Evolutionary conservation across 2,329 filamentous ascomycete species (phyloP), one percentile per base, ranked within the genome.

Genomic region (Myriosclerotinia scirpicola): DNA sequence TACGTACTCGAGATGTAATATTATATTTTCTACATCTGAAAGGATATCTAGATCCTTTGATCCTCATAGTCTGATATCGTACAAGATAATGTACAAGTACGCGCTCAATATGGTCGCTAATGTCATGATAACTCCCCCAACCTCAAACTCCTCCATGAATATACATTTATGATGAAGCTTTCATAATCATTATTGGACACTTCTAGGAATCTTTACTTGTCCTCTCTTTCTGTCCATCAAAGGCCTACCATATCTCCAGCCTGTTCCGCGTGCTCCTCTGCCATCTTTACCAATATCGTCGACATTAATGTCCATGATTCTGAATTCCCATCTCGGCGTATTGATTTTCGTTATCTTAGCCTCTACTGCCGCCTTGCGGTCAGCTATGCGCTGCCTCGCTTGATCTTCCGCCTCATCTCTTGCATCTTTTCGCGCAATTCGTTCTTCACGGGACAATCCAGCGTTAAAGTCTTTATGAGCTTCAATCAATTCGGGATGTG

Each of bases 201-300:
- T 83, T 46, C 84, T 88, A 30, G 88, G 87, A 74, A 90, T 90
- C 82, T 90, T 90, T 79, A 88, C 78, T 75, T 84, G 74, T n/a
- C 85, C 87, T 72, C 83, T 84, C 78, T 83, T 85, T 66, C 88
- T 82, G 74, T 90, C 88, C 73, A 85, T 81, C 69, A 81, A 80
- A 14, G 88, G 87, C 68, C 82, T 82, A 68, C 88, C 88, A 71
- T 90, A 90, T 68, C 86, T 80, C 82, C 83, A 87, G 26, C 88
- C 88, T 2, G 85, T 81, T 15, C 80, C 86, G 36, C 76, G 77
- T 46, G 79, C 77, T 5, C 82, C 79, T 67, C 83, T 81, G 30
- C 87, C 87, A 60, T 82, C 77, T 30, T 76, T 78, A 42, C 87
- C 87, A 3, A 82, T 84, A 65, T 81, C 79, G 61, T 89, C 84